Conservation (phyloP, 495 filamentous ascomycete species). For the Aspergillus carlsbadensis region DNA sequence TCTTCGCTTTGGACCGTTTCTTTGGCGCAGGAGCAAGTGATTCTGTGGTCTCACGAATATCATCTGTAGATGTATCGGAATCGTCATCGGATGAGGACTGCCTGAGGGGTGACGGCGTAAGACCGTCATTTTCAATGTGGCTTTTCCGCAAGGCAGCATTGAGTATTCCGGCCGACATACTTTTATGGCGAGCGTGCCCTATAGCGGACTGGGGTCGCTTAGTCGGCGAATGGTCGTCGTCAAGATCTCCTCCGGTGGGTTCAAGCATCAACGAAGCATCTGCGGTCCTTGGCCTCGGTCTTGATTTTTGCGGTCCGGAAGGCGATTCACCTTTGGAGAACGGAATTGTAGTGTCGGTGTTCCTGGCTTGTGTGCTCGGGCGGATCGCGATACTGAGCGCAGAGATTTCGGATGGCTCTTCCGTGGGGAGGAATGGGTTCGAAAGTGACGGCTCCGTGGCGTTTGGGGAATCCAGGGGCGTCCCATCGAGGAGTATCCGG, state of each 20-base stretch:
- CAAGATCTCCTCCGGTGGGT: conserved; percentile 16
- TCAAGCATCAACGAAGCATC: conserved; percentile 48
- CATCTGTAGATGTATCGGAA: conserved; percentile 31
- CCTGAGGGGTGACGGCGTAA: conserved; percentile 27
- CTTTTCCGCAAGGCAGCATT: conserved; percentile 25
- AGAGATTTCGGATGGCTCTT: conserved; percentile 72
- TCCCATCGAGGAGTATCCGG: conserved; percentile 29
- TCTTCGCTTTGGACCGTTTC: conserved; percentile 50
- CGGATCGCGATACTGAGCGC: conserved; percentile 61
- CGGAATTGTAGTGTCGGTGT: conserved; percentile 56
- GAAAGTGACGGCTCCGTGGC: conserved; percentile 58
- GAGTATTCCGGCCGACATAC: conserved; percentile 31
- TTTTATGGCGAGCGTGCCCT: conserved; percentile 39
- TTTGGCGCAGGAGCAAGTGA: conserved; percentile 23
- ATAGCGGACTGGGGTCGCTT: conserved; percentile 40
- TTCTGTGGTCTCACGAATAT: conserved; percentile 17
- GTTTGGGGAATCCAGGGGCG: conserved; percentile 34
- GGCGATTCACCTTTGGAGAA: conserved; percentile 61
- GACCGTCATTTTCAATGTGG: conserved; percentile 22
- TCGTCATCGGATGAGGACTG: conserved; percentile 36
- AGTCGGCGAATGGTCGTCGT: conserved; percentile 16
- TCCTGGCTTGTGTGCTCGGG: conserved; percentile 18
- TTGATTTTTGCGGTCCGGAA: conserved; percentile 46
- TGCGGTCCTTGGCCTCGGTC: conserved; percentile 50
- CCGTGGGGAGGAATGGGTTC: conserved; percentile 65